These are phyloP conservation scores for Trametes sp. DNA, from an alignment of 1,284 basidiomycete species.

Conservation along the genomic window DNA sequence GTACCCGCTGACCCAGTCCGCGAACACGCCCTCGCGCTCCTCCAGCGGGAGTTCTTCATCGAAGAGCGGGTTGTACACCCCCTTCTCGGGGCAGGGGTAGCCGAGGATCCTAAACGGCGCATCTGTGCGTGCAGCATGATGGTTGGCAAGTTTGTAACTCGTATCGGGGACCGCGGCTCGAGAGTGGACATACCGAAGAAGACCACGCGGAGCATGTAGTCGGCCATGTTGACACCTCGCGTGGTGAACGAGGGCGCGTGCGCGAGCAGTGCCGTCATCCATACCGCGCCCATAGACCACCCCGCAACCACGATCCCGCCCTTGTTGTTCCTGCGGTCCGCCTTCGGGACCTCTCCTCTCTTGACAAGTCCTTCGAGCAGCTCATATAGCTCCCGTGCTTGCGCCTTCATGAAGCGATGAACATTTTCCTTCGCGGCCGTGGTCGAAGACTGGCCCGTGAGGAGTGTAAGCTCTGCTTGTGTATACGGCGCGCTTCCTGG, in stretches of 20 bases:
- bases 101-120: neutral
- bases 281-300: constrained; percentile 20
- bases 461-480: constrained; percentile 31
- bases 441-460: neutral
- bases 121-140: neutral
- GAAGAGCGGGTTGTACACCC: constrained; percentile 19
- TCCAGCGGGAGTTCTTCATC: neutral
- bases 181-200: constrained; percentile 12
- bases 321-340: neutral
- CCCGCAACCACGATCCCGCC: constrained; percentile 23
- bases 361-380: constrained; percentile 13
- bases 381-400: constrained; percentile 12
- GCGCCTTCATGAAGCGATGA: constrained; percentile 15
- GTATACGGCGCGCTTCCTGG: constrained; percentile 21
- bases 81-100: constrained; percentile 4
- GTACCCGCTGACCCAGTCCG: constrained; percentile 22
- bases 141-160: no score
- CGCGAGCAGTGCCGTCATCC: constrained; percentile 24
- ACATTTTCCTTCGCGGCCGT: neutral
- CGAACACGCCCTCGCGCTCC: neutral
- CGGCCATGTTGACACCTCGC: neutral
- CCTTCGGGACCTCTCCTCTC: neutral
- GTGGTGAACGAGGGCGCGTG: constrained; percentile 4
- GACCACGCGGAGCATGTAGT: constrained; percentile 14
- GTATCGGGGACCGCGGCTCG: no score